Base-by-base conservation (phyloP, 768 basidiomycete genomes). In the Suillus plorans region DNA sequence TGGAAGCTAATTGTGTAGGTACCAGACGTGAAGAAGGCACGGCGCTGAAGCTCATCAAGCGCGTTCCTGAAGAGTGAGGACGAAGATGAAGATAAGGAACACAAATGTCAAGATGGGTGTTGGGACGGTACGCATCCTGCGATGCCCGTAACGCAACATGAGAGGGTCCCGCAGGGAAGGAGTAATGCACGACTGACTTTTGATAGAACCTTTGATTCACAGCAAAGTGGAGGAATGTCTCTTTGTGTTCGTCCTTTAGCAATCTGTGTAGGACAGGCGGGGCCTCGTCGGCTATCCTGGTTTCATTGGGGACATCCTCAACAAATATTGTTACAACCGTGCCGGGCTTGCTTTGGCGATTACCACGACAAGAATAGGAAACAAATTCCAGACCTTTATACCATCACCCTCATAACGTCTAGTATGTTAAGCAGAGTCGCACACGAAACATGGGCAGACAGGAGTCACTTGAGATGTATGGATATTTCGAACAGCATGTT, bases 391-490 rank as follows among this genome's bases (percentile, higher is more conserved):
- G 70, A 95, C 95, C 82, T 90, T 85, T 9, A 37, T 37, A 37
- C 36, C 36, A 37, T 37, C 36, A 37, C 36, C 36, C 36, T 37
- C 36, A 37, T 55, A 97, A 99, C 74, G 85, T 98, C 58, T 82
- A 86, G 49, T 99, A 96, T 77, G 98, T 92, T 83, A 91, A 94
- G 75, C 95, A 95, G 94, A 97, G 73, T 81, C 98, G n/a, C n/a
- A 94, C 75, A 99, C 95, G 4, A 99, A 98, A 78, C 85, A 90
- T 66, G 96, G 97, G 12, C 85, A 94, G 25, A 84, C 83, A 31
- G 97, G 96, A 95, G 77, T 90, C 94, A 10, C 88, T 99, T n/a
- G 96, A 97, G 57, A 98, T 95, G 37, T 97, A 99, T 73, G 96
- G 97, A 36, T 95, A 98, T 78, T 94, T 95, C 85, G 98, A 99